Percentiles rank a stretch among this genome's conserved stretches.
Conservation (phyloP, 495 filamentous ascomycete genomes). For the Copromyces sp. region DNA sequence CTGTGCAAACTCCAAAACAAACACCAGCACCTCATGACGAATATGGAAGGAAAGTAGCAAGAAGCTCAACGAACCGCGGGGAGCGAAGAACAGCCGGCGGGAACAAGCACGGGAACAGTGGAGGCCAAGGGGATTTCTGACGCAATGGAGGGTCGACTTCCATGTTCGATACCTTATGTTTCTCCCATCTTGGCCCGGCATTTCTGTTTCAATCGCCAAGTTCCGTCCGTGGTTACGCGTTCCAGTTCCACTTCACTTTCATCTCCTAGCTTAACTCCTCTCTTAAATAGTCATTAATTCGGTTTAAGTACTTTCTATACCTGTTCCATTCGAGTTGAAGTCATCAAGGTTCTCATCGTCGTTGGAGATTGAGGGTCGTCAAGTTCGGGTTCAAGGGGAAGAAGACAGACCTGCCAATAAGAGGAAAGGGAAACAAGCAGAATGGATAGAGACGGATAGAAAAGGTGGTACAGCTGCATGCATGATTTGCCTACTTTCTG, state of each 20-base stretch:
- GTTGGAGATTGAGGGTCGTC: background rate
- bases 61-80: background rate
- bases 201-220: background rate
- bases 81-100: background rate
- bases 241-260: background rate
- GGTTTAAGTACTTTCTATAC: background rate
- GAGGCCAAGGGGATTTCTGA: background rate
- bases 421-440: background rate
- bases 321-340: background rate
- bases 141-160: background rate
- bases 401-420: background rate
- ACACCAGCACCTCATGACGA: too few species aligned
- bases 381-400: background rate
- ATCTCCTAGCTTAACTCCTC: background rate
- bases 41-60: too few species aligned
- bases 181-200: too few species aligned
- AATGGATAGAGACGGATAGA: too few species aligned
- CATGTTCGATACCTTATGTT: background rate
- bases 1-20: too few species aligned
- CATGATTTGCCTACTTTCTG: too few species aligned
- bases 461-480: too few species aligned
- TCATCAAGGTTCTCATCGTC: background rate
- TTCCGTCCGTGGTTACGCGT: background rate
- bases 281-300: background rate
- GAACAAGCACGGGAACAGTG: background rate